These are phyloP conservation scores for Elongisporangium anandrum DNA, from an alignment of 352 stramenopile species.

Conservation along the genomic window DNA sequence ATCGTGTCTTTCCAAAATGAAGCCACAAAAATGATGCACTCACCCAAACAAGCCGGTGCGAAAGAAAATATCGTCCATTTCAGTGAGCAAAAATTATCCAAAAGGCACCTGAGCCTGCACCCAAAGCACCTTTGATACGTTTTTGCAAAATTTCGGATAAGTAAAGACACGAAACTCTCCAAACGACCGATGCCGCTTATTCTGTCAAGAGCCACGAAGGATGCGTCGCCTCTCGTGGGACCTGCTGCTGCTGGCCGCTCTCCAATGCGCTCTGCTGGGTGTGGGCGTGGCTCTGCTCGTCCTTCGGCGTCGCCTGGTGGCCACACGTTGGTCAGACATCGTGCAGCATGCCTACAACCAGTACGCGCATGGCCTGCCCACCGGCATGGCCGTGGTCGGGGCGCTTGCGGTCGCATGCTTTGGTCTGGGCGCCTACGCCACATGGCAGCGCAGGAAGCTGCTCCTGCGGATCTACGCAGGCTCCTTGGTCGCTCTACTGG, in stretches of 20 bases:
- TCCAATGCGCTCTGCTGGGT: not conserved
- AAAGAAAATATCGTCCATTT: not conserved
- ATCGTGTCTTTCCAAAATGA: too few species aligned
- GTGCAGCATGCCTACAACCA: conserved; percentile 6
- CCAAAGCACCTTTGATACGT: not conserved
- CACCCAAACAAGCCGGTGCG: not conserved
- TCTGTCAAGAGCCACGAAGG: not conserved
- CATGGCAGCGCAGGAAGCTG: conserved; percentile 4
- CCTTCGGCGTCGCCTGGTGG: conserved; percentile 4
- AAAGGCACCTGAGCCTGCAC: not conserved
- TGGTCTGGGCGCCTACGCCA: conserved; percentile 5
- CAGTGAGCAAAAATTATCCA: not conserved
- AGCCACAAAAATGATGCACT: not conserved
- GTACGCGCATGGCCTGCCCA: conserved; percentile 7
- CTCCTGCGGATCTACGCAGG: conserved; percentile 8
- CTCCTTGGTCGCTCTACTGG: conserved; percentile 5
- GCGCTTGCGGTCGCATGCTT: conserved; percentile 4
- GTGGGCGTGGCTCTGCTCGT: conserved; percentile 3
- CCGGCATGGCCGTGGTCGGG: conserved; percentile 5
- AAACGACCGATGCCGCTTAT: not conserved
- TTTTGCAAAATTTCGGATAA: not conserved
- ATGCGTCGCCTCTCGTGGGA: not conserved
- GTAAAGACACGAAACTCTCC: not conserved
- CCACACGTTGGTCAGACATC: conserved; percentile 7
- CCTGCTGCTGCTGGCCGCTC: not conserved